phyloP scores from a whole-genome alignment of 768 basidiomycete genomes.

The Psilocybe sp. region DNA sequence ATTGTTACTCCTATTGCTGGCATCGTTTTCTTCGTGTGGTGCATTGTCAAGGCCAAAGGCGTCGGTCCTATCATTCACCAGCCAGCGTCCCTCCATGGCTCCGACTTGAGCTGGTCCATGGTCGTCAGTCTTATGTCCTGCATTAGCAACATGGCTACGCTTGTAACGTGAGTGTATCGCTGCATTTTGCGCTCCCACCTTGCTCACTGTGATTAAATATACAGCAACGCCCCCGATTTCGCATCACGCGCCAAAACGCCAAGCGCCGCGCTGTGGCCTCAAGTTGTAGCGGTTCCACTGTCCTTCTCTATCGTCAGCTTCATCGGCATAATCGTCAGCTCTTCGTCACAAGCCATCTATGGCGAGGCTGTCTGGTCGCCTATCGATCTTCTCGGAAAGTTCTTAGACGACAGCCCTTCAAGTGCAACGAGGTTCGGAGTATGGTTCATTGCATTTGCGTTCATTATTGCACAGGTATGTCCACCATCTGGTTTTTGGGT shows the following conservation, averaged over 20 bases:
- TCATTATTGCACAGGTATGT: slow-evolving; percentile 77
- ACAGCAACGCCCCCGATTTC: slow-evolving; percentile 74
- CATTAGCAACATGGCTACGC: slow-evolving; percentile 77
- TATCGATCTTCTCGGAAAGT: slow-evolving; percentile 64
- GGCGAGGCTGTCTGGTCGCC: slow-evolving; percentile 80
- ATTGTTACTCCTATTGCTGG: slow-evolving; percentile 70
- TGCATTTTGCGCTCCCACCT: not conserved
- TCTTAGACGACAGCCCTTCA: slow-evolving; percentile 63
- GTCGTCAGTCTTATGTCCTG: slow-evolving; percentile 70
- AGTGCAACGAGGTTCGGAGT: slow-evolving; percentile 68
- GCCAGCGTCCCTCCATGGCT: slow-evolving; percentile 60
- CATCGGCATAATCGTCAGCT: slow-evolving; percentile 80
- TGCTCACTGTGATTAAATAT: slow-evolving; percentile 14
- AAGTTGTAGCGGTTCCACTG: slow-evolving; percentile 69
- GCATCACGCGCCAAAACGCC: slow-evolving; percentile 60
- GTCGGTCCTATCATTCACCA: slow-evolving; percentile 73
- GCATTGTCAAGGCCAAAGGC: slow-evolving; percentile 72
- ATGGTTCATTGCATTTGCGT: slow-evolving; percentile 77
- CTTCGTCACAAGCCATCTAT: slow-evolving; percentile 72
- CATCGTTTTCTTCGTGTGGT: slow-evolving; percentile 74
- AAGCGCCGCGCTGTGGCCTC: slow-evolving; percentile 58
- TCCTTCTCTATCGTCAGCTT: slow-evolving; percentile 75
- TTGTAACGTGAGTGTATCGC: slow-evolving; percentile 52
- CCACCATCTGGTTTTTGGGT: slow-evolving; percentile 74
- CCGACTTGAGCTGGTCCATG: slow-evolving; percentile 74